Conservation (phyloP, 2,329 filamentous ascomycete species). For the Clonostachys byssicola region DNA sequence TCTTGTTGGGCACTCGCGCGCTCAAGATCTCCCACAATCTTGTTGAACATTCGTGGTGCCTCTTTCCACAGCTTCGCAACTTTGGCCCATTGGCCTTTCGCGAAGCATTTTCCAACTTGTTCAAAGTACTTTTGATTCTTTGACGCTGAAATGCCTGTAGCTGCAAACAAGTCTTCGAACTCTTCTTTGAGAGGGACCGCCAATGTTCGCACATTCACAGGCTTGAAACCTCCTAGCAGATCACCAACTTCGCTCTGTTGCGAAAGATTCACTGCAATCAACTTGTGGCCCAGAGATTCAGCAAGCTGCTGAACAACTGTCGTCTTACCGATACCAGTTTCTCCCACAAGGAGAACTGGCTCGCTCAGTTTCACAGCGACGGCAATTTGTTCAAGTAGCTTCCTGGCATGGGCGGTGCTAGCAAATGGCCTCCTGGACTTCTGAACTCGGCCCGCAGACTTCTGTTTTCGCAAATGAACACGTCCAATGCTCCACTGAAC, state of each 20-base stretch:
- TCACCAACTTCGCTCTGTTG: slow-evolving; percentile 98
- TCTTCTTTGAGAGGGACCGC: slow-evolving; percentile 89
- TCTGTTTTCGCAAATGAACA: slow-evolving; percentile 56
- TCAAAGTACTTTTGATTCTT: slow-evolving; percentile 87
- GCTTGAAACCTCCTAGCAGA: slow-evolving; percentile 92
- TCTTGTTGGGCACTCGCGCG: slow-evolving; percentile 34
- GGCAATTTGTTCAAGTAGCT: slow-evolving; percentile 83
- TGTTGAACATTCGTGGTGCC: slow-evolving; percentile 81
- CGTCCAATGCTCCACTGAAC: slow-evolving; percentile 60
- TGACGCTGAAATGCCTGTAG: slow-evolving; percentile 78
- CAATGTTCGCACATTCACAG: slow-evolving; percentile 83
- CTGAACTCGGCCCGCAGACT: slow-evolving; percentile 37
- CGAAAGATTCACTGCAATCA: slow-evolving; percentile 92
- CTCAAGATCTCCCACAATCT: slow-evolving; percentile 55
- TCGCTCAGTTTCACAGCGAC: slow-evolving; percentile 81
- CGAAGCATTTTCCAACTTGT: slow-evolving; percentile 73
- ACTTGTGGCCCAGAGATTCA: slow-evolving; percentile 74
- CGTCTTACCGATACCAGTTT: slow-evolving; percentile 98
- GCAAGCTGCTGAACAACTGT: slow-evolving; percentile 93
- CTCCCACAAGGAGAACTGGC: slow-evolving; percentile 89
- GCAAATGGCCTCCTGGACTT: slow-evolving; percentile 71
- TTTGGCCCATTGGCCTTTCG: slow-evolving; percentile 82
- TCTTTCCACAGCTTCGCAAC: slow-evolving; percentile 84
- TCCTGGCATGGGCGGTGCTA: slow-evolving; percentile 78
- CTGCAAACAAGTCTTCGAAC: slow-evolving; percentile 83